Evolutionary conservation across 2,329 filamentous ascomycete species (phyloP).

Genomic region (Aspergillus viridinutans): DNA sequence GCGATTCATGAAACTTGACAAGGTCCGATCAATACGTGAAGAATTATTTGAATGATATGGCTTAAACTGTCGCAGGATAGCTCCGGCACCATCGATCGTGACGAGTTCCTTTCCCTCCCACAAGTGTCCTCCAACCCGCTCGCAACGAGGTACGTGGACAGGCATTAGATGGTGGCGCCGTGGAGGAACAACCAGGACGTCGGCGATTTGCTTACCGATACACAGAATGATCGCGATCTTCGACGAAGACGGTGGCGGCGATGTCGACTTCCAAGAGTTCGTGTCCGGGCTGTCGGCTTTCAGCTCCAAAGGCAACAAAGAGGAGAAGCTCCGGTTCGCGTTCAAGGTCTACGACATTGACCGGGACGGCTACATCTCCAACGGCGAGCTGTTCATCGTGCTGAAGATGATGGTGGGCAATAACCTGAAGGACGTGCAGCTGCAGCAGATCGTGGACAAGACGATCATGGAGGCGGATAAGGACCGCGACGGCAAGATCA

Average conservation of each 20-base stretch:
- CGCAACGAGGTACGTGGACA: slow-evolving; percentile 70
- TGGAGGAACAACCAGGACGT: not conserved
- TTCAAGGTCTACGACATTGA: slow-evolving; percentile 99
- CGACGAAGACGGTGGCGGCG: slow-evolving; percentile 94
- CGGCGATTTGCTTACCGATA: not conserved
- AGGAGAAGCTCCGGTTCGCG: slow-evolving; percentile 94
- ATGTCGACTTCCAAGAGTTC: slow-evolving; percentile 98
- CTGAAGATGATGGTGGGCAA: slow-evolving; percentile 99
- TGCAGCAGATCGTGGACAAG: slow-evolving; percentile 99
- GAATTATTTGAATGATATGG: not conserved
- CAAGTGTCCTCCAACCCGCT: slow-evolving; percentile 98
- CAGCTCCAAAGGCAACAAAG: slow-evolving; percentile 97
- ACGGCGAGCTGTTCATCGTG: slow-evolving; percentile 98
- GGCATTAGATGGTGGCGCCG: not conserved
- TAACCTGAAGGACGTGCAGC: slow-evolving; percentile 97
- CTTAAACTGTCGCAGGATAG: slow-evolving; percentile 64
- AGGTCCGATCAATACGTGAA: slow-evolving; percentile 52
- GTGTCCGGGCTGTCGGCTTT: slow-evolving; percentile 93
- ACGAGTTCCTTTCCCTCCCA: slow-evolving; percentile 94
- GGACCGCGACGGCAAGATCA: slow-evolving; percentile 95
- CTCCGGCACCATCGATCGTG: slow-evolving; percentile 95
- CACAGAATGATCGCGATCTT: slow-evolving; percentile 96
- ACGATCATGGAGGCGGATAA: slow-evolving; percentile 99
- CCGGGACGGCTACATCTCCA: slow-evolving; percentile 96
- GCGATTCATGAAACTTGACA: slow-evolving; percentile 98